Evolutionary conservation across 2,329 filamentous ascomycete species (phyloP), one percentile per base, ranked within the genome.

Genomic region (Penicillium sclerotigenum): DNA sequence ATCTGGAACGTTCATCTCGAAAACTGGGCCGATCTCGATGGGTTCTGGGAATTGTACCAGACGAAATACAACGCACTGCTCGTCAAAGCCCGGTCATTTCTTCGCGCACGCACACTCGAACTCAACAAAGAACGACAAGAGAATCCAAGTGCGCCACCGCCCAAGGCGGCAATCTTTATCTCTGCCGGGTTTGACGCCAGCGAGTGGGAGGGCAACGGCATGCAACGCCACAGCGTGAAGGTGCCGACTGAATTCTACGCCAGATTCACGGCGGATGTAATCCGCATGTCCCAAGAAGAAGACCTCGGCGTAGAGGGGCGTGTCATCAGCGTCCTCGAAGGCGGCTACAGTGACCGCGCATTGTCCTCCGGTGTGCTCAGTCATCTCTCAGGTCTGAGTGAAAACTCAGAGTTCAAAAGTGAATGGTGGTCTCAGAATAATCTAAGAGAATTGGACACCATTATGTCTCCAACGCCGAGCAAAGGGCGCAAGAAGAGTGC

Each of bases 241-340:
- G 94, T 99, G 2, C 93, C 94, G 0, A 99, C 93, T 0, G 90
- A 93, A 51, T 99, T 99, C 71, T 99, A 97, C 70, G 94, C 94
- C 47, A 86, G 89, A 1, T 88, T 99, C 61, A 93, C 93, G 0
- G 83, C 87, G 42, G 94, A 99, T 68, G 84, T 97, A 3, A 87
- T 95, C 14, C 85, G 83, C 46, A 79, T 99, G 57, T 89, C 95
- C 0, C 83, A 89, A 38, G 91, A 97, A 70, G 86, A 90, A 65
- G 89, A 83, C 2, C 83, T 90, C 1, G 82, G 83, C 28, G 89
- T 90, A 1, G 88, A 95, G 26, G 93, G 93, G 2, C 83, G 94
- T 42, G 81, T 97, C 22, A 87, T 99, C 68, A 97, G 93, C 71
- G 91, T 97, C 2, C 81, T 99, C 22, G 94, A 99, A 74, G 94